Base-by-base conservation (phyloP, 2,329 filamentous ascomycete species). In the Fusarium globosum region DNA sequence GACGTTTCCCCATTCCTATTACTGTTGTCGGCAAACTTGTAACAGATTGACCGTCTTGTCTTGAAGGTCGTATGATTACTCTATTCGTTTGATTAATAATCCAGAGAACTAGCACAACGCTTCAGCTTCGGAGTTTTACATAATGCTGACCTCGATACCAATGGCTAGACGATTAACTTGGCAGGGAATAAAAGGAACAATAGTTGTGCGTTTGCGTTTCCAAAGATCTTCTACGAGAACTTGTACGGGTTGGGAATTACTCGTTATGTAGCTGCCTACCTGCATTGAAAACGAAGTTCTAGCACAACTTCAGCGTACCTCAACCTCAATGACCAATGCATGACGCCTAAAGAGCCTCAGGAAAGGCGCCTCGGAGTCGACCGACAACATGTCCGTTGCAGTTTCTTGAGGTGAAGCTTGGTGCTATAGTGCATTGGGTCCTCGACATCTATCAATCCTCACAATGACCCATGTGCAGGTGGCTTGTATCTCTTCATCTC, bases 1-100 rank as follows among this genome's bases (percentile, higher is more conserved):
- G 42, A 42, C 38, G 36, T 70, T 16, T 74, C 79, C 21, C 6
- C 13, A 21, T 8, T 26, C 7, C 7, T 4, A 21, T 26, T 12
- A 7, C 2, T 0, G 13, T 26, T 2, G 6, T 26, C 51, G 51
- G 51, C 14, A 20, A 28, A 28, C 11, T 41, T 28, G 0, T 13
- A 1, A 8, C 51, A 20, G 51, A 55, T 41, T 16, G 20, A 2
- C 51, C 51, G 35, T 18, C 10, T 9, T 28, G 14, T 10, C 7
- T 9, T 28, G 14, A 39, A 16, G 1, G 6, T 53, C 23, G 14
- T 26, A 21, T 28, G 23, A 16, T 21, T 53, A 28, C 21, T 2
- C 33, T 38, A 0, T 14, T 2, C 6, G 15, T 21, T 1, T 16
- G 49, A 53, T 53, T 53, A 38, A 53, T 38, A 38, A 38, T 53